phyloP scores from a whole-genome alignment of 2,329 filamentous ascomycete species.

The Hypoxylon rubiginosum region DNA sequence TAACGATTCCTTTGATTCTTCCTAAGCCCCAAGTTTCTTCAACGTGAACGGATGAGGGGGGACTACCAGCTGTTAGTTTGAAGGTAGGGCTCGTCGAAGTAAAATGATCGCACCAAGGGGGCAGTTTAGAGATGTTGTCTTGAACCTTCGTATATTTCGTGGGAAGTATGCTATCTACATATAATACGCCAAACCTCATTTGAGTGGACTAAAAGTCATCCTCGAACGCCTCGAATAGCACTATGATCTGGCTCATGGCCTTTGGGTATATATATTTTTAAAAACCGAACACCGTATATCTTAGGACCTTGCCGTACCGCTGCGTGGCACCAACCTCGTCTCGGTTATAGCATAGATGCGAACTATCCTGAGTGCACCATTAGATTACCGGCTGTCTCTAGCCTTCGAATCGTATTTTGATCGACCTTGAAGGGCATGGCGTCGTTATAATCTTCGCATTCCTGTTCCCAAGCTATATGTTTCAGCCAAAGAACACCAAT shows the following conservation, averaged over 20 bases:
- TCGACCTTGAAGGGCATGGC: not conserved
- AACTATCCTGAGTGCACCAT: not conserved
- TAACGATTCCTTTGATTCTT: too few relatives aligned
- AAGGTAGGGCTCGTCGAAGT: too few relatives aligned
- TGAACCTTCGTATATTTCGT: not conserved
- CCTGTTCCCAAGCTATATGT: not conserved
- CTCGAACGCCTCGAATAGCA: not conserved
- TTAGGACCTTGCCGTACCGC: not conserved
- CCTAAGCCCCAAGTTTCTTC: too few relatives aligned
- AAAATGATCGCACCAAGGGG: not conserved
- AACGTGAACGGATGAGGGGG: not conserved
- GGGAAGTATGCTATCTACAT: not conserved
- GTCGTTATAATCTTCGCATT: not conserved
- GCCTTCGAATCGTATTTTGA: not conserved
- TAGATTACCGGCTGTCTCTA: not conserved
- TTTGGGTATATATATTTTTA: not conserved
- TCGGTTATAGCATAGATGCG: not conserved
- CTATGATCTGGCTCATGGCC: not conserved
- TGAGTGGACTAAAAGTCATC: not conserved
- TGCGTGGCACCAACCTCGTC: not conserved
- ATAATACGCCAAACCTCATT: not conserved
- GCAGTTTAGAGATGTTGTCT: not conserved
- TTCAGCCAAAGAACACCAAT: not conserved
- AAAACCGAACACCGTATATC: not conserved
- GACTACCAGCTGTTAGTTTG: not conserved